Conservation (phyloP, 345 rosid species). For the Melastoma malabathricum region DNA sequence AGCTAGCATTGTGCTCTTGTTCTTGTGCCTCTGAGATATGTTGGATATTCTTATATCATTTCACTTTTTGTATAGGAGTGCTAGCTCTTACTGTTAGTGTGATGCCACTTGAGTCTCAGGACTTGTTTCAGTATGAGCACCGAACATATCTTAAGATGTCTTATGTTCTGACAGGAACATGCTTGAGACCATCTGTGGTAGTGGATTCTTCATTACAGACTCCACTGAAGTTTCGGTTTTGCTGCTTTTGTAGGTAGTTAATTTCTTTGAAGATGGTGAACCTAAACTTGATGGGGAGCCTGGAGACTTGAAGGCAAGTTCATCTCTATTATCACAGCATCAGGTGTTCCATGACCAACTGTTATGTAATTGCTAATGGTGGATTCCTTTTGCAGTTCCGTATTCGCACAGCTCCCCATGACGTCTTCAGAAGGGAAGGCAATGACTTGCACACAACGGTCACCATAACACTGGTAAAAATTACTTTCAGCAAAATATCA, state of each 20-base stretch:
- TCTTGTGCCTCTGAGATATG: not conserved
- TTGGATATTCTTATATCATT: too few relatives aligned
- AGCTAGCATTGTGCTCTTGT: not conserved
- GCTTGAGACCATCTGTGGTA: too few relatives aligned
- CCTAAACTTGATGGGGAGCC: slow-evolving; percentile 92
- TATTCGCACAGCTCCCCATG: slow-evolving; percentile 74
- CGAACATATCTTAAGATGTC: too few relatives aligned
- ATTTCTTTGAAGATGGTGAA: slow-evolving; percentile 93
- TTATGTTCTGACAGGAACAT: too few relatives aligned
- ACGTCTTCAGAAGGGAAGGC: slow-evolving; percentile 73
- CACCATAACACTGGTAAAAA: slow-evolving; percentile 75
- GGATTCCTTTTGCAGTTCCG: slow-evolving; percentile 50
- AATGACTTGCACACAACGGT: slow-evolving; percentile 75
- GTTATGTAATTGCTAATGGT: not conserved
- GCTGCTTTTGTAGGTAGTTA: slow-evolving; percentile 56
- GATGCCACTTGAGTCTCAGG: too few relatives aligned
- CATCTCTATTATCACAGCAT: not conserved
- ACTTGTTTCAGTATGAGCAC: too few relatives aligned
- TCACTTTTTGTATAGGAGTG: too few relatives aligned
- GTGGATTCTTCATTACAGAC: not conserved
- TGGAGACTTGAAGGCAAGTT: slow-evolving; percentile 85
- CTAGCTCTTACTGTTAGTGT: too few relatives aligned
- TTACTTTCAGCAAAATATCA: not conserved
- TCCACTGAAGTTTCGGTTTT: not conserved
- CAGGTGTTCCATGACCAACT: not conserved